Evolutionary conservation across 768 basidiomycete species (phyloP).

Genomic region (Gymnopilus dilepis): DNA sequence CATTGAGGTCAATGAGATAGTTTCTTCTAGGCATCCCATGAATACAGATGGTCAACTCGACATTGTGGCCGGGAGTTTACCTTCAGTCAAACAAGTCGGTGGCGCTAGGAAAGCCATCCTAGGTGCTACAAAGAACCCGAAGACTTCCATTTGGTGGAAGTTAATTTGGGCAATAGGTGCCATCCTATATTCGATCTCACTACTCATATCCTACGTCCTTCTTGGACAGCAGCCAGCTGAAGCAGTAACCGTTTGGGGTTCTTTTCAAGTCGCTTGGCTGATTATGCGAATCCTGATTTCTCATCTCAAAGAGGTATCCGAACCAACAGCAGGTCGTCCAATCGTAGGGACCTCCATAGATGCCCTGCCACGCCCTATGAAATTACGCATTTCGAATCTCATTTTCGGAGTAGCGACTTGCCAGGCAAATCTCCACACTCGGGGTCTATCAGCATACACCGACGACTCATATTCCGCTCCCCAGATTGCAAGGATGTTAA

Average conservation of each 20-base stretch:
- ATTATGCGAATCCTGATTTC: conserved; percentile 25
- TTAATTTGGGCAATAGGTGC: conserved; percentile 30
- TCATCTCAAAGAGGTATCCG: conserved; percentile 20
- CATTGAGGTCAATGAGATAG: conserved; percentile 16
- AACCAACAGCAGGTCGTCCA: conserved; percentile 11
- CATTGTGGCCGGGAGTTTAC: conserved; percentile 29
- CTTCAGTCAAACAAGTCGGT: conserved; percentile 22
- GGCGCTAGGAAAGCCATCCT: conserved; percentile 28
- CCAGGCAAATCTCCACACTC: not conserved
- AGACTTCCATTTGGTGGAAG: conserved; percentile 23
- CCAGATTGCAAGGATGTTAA: not conserved
- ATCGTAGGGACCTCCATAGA: not conserved
- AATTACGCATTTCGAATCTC: not conserved
- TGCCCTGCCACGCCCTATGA: not conserved
- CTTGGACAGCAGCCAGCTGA: conserved; percentile 19
- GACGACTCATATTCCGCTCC: not conserved
- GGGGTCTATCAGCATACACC: not conserved
- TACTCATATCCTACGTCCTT: conserved; percentile 28
- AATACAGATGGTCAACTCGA: conserved; percentile 20
- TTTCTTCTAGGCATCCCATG: conserved; percentile 12
- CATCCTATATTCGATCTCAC: conserved; percentile 21
- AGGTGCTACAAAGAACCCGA: conserved; percentile 24
- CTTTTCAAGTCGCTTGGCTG: conserved; percentile 33
- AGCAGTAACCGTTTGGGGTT: conserved; percentile 26
- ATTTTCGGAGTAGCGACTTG: not conserved